Evolutionary conservation across 345 rosid species (phyloP).

Genomic region (Geranium rotundifolium): DNA sequence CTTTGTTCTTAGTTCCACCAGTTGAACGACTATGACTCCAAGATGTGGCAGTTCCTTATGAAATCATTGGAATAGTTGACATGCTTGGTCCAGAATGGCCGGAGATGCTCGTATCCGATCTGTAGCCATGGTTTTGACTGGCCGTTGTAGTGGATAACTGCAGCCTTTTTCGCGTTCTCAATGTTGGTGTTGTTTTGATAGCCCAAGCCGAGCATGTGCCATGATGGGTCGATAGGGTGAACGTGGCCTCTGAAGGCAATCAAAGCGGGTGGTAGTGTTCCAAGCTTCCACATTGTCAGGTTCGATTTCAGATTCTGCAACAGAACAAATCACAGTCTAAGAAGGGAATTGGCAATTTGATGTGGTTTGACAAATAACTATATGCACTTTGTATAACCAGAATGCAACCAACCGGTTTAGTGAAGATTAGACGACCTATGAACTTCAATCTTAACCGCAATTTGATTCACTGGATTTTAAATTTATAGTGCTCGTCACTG

Average conservation of each 20-base stretch:
- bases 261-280: conserved; percentile 96
- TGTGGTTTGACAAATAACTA: neutral
- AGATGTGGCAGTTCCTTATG: conserved; percentile 77
- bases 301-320: conserved; percentile 79
- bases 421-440: neutral
- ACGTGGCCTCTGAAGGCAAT: conserved; percentile 87
- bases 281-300: conserved; percentile 94
- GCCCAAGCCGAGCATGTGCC: conserved; percentile 99
- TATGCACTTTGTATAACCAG: neutral
- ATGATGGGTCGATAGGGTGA: conserved; percentile 65
- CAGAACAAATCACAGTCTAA: conserved; percentile 5
- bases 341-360: conserved; percentile 5
- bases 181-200: conserved; percentile 68
- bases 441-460: neutral
- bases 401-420: neutral
- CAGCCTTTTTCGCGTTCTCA: conserved; percentile 64
- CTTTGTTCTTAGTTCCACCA: conserved; percentile 23
- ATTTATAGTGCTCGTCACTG: no score
- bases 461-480: no score
- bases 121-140: conserved; percentile 96
- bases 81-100: conserved; percentile 86
- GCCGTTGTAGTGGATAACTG: conserved; percentile 92
- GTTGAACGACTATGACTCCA: conserved; percentile 45
- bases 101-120: conserved; percentile 89
- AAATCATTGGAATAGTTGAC: conserved; percentile 88